Conservation (phyloP, 495 filamentous ascomycete genomes). For the Penicillium pancosmium region DNA sequence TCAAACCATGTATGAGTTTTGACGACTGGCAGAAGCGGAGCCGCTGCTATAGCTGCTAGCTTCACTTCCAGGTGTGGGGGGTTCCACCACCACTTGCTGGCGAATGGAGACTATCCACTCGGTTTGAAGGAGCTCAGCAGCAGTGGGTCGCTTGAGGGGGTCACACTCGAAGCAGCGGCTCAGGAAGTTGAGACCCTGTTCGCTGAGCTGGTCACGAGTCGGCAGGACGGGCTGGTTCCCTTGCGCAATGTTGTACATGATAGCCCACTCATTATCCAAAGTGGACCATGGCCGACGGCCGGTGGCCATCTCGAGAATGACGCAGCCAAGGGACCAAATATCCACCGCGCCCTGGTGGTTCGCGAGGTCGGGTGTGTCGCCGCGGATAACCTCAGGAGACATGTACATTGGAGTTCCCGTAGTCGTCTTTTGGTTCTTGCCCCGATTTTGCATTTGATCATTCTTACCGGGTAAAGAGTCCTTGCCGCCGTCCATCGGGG, state of each 20-base stretch:
- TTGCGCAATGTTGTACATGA: conserved; percentile 99
- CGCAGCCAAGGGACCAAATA: conserved; percentile 96
- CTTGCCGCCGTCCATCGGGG: conserved; percentile 54
- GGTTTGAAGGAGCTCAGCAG: conserved; percentile 89
- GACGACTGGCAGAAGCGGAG: conserved; percentile 35
- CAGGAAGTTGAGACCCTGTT: conserved; percentile 84
- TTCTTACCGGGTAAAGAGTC: conserved; percentile 36
- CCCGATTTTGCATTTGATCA: conserved; percentile 30
- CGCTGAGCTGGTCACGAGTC: conserved; percentile 77
- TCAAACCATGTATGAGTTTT: conserved; percentile 39
- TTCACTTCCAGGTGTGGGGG: conserved; percentile 50
- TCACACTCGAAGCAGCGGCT: conserved; percentile 86
- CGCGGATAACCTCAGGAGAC: conserved; percentile 98
- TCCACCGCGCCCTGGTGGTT: conserved; percentile 87
- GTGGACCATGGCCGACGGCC: conserved; percentile 95
- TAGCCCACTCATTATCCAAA: conserved; percentile 98
- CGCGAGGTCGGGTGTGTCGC: conserved; percentile 56
- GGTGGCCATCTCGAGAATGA: conserved; percentile 96
- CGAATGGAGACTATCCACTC: conserved; percentile 86
- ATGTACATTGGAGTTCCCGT: conserved; percentile 99
- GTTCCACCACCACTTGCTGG: conserved; percentile 60
- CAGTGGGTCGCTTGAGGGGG: conserved; percentile 74
- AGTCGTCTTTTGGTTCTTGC: conserved; percentile 85
- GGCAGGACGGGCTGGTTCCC: conserved; percentile 90
- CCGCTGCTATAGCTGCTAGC: conserved; percentile 34